Conservation (phyloP, 2,329 filamentous ascomycete species). For the Cercospora zeina region DNA sequence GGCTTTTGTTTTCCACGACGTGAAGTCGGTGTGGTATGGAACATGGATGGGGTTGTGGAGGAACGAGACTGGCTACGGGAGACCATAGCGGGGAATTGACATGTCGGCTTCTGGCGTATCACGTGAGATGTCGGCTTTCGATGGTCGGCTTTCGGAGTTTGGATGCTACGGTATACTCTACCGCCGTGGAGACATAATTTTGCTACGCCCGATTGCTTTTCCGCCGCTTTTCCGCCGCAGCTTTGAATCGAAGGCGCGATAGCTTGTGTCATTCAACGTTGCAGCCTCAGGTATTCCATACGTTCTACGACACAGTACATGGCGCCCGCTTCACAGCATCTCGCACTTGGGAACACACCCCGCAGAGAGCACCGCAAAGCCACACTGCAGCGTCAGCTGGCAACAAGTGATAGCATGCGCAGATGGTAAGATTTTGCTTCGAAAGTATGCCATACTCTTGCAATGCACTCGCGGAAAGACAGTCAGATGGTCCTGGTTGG, state of each 20-base stretch:
- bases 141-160: not conserved
- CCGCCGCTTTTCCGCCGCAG: conserved; percentile 4
- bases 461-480: too few species aligned
- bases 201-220: not conserved
- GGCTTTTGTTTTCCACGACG: conserved; percentile 8
- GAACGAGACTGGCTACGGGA: conserved; percentile 7
- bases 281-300: not conserved
- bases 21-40: conserved; percentile 4
- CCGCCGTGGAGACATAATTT: not conserved
- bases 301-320: too few species aligned
- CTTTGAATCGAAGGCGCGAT: not conserved
- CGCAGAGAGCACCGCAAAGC: not conserved
- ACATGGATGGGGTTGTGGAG: conserved; percentile 10
- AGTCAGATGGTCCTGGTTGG: not conserved
- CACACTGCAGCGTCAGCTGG: not conserved
- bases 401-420: not conserved
- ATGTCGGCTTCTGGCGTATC: not conserved
- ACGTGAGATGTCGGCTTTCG: not conserved
- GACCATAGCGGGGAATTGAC: not conserved
- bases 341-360: not conserved
- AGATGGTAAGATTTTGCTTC: too few species aligned
- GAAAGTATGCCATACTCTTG: too few species aligned
- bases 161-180: not conserved
- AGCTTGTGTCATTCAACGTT: not conserved
- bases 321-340: not conserved